Conservation (phyloP, 768 basidiomycete species). For the Mycena pura region DNA sequence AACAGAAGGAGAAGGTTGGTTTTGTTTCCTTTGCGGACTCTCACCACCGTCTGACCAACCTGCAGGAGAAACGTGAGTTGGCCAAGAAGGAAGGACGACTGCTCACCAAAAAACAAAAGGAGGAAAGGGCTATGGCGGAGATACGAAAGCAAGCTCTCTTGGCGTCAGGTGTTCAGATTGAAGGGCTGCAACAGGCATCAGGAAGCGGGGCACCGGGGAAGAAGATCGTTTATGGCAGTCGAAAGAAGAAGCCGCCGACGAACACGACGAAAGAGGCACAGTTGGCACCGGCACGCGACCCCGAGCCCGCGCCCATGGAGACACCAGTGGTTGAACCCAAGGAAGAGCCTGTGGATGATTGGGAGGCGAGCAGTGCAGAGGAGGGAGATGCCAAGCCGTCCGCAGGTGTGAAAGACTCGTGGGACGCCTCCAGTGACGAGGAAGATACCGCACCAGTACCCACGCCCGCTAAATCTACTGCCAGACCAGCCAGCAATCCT, state of each 20-base stretch:
- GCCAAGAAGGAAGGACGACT: constrained; percentile 94
- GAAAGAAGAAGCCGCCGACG: constrained; percentile 74
- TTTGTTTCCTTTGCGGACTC: constrained; percentile 4
- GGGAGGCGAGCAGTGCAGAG: constrained; percentile 76
- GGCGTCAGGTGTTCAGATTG: constrained; percentile 87
- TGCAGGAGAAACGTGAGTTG: constrained; percentile 86
- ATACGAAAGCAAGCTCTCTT: constrained; percentile 89
- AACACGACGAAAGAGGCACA: constrained; percentile 55
- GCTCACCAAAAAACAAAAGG: constrained; percentile 97
- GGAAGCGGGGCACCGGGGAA: constrained; percentile 55
- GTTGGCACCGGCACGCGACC: constrained; percentile 57
- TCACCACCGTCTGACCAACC: constrained; percentile 2
- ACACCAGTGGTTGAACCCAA: constrained; percentile 33
- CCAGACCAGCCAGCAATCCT: constrained; percentile 36
- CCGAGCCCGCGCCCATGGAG: constrained; percentile 45
- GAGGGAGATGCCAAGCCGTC: constrained; percentile 36
- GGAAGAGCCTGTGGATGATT: constrained; percentile 56
- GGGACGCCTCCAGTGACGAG: constrained; percentile 60
- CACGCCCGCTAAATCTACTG: constrained; percentile 32
- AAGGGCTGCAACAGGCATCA: constrained; percentile 76
- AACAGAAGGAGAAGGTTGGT: constrained; percentile 87
- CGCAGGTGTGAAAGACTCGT: constrained; percentile 48
- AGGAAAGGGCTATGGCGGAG: constrained; percentile 90
- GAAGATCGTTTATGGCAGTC: constrained; percentile 83
- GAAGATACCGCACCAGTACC: constrained; percentile 39